Conservation (phyloP, 23 red algal genomes). For the Cyanidioschyzon merolae region DNA sequence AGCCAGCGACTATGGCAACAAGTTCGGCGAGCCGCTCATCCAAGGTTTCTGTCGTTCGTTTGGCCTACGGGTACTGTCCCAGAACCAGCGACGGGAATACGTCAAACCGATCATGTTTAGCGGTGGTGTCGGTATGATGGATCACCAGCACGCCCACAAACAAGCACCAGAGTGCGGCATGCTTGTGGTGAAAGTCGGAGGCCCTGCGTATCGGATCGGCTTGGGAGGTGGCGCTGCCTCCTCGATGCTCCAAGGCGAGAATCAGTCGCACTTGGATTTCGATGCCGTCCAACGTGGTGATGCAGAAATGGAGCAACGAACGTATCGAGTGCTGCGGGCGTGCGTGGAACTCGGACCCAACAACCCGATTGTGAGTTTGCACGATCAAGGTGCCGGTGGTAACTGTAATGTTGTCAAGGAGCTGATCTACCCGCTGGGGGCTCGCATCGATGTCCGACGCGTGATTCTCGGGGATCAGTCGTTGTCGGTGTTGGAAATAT, state of each 20-base stretch:
- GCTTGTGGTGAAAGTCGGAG: constrained; percentile 88
- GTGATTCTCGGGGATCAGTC: constrained; percentile 67
- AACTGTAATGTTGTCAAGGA: constrained; percentile 99
- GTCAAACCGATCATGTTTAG: constrained; percentile 99
- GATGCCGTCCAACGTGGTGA: constrained; percentile 98
- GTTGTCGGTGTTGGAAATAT: constrained; percentile 94
- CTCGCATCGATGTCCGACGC: constrained; percentile 75
- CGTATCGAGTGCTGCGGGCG: constrained; percentile 76
- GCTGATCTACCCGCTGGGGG: constrained; percentile 84
- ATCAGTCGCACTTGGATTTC: constrained; percentile 83
- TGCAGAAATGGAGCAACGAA: constrained; percentile 97
- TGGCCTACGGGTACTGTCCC: constrained; percentile 36
- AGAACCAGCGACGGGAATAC: constrained; percentile 56
- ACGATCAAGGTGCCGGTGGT: constrained; percentile 99
- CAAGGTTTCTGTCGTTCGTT: constrained; percentile 75
- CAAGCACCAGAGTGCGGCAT: constrained; percentile 34
- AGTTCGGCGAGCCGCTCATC: constrained; percentile 95
- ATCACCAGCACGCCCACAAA: constrained; percentile 69
- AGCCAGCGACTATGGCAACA: constrained; percentile 98
- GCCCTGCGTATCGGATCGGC: constrained; percentile 96
- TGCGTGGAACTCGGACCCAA: constrained; percentile 84
- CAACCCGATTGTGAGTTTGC: constrained; percentile 90
- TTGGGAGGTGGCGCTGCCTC: constrained; percentile 98
- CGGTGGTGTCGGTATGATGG: constrained; percentile 89
- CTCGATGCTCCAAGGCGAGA: constrained; percentile 96